Percentiles rank a stretch among this genome's conserved stretches.
Evolutionary conservation across 352 stramenopile species (phyloP).

Genomic region (Globisporangium camurandrum): DNA sequence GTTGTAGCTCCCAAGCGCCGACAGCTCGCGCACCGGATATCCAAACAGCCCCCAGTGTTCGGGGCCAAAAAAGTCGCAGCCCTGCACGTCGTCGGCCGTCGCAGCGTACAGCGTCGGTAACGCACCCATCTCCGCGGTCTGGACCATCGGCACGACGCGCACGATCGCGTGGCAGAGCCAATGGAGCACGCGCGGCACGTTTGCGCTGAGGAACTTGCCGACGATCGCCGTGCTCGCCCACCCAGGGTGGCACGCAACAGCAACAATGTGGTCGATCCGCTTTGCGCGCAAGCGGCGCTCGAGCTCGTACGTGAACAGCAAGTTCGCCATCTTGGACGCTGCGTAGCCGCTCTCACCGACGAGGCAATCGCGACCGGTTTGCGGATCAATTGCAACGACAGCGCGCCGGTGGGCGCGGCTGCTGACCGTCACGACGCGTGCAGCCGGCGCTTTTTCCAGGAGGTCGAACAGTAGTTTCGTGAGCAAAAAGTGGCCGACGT

Average conservation of each 20-base stretch:
- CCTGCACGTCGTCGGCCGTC: constrained; percentile 14
- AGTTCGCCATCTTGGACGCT: constrained; percentile 46
- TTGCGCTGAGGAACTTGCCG: constrained; percentile 30
- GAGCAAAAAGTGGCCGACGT: constrained; percentile 43
- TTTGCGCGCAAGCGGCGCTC: constrained; percentile 28
- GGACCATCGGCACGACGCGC: constrained; percentile 27
- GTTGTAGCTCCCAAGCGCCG: constrained; percentile 9
- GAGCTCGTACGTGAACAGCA: constrained; percentile 63
- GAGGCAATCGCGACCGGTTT: background rate
- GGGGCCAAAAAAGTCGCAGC: background rate
- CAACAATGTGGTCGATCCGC: constrained; percentile 16
- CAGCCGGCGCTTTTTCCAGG: constrained; percentile 16
- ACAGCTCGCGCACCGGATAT: constrained; percentile 12
- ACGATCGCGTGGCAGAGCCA: constrained; percentile 30
- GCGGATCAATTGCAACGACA: constrained; percentile 7
- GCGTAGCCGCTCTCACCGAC: constrained; percentile 27
- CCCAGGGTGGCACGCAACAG: constrained; percentile 45
- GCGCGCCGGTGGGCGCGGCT: constrained; percentile 23
- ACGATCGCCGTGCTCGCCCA: constrained; percentile 47
- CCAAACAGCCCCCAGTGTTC: constrained; percentile 5
- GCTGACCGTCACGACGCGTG: constrained; percentile 32
- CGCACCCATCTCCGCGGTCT: constrained; percentile 31
- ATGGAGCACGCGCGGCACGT: constrained; percentile 24
- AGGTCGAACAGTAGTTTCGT: constrained; percentile 32
- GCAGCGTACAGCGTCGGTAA: constrained; percentile 52